These are phyloP conservation scores for Friedmanniomyces endolithicus DNA, from an alignment of 495 filamentous ascomycete species.

Conservation along the genomic window DNA sequence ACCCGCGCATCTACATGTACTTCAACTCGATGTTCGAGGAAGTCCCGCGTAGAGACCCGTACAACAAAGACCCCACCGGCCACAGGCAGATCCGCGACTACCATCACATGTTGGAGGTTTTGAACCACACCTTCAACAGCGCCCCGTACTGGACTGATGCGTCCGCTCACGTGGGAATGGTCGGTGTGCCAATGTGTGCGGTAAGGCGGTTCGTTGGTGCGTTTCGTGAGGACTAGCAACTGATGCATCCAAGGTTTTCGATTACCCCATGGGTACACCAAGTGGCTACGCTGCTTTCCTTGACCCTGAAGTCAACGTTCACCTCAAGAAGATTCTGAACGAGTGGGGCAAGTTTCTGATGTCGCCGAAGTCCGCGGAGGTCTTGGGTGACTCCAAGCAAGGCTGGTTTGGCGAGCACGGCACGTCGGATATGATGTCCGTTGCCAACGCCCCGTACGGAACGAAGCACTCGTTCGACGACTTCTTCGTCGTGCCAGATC, in stretches of 20 bases:
- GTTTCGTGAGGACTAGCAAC: too few species aligned
- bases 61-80: constrained; percentile 49
- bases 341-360: constrained; percentile 51
- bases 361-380: constrained; percentile 42
- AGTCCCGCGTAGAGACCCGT: constrained; percentile 45
- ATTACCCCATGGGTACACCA: constrained; percentile 62
- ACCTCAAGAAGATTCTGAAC: constrained; percentile 56
- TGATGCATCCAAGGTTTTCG: constrained; percentile 34
- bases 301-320: constrained; percentile 51
- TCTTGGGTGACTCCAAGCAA: constrained; percentile 36
- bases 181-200: constrained; percentile 49
- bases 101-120: constrained; percentile 47
- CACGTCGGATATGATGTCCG: constrained; percentile 34
- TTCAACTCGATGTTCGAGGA: constrained; percentile 41
- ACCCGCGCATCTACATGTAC: constrained; percentile 24
- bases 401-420: constrained; percentile 53
- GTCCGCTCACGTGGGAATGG: constrained; percentile 43
- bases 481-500: constrained; percentile 39
- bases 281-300: constrained; percentile 55
- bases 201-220: too few species aligned
- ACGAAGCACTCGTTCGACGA: constrained; percentile 40
- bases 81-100: constrained; percentile 50
- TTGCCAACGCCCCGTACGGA: constrained; percentile 34
- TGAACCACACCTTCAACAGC: constrained; percentile 50
- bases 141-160: constrained; percentile 50